Conservation (phyloP, 2,329 filamentous ascomycete genomes). For the Salinomyces thailandicus region DNA sequence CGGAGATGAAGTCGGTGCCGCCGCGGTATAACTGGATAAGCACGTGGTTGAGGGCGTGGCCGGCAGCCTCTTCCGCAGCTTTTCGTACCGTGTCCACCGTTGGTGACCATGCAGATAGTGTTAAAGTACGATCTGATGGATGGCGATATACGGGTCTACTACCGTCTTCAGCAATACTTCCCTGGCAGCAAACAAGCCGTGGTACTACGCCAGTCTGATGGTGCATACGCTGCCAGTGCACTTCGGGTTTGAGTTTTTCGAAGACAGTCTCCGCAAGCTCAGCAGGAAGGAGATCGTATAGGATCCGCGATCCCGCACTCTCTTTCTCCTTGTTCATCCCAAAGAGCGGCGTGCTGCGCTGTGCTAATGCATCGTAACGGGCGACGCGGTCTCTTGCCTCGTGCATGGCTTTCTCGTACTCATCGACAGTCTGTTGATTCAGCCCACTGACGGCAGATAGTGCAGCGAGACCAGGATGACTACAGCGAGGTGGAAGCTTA, state of each 20-base stretch:
- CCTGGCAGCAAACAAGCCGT: constrained; percentile 82
- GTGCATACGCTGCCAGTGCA: constrained; percentile 83
- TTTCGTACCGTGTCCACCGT: constrained; percentile 58
- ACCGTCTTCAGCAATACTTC: constrained; percentile 61
- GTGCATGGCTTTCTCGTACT: constrained; percentile 34
- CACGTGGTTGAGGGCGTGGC: constrained; percentile 79
- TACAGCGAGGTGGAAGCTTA: background rate
- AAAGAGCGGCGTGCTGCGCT: constrained; percentile 13
- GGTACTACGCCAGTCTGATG: constrained; percentile 88
- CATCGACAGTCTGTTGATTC: constrained; percentile 5
- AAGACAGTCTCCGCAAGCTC: constrained; percentile 49
- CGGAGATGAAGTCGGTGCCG: constrained; percentile 83
- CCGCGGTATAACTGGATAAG: constrained; percentile 88
- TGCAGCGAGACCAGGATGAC: constrained; percentile 4
- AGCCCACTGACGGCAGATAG: constrained; percentile 4
- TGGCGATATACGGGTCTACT: constrained; percentile 87
- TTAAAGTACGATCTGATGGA: constrained; percentile 77
- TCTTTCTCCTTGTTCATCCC: constrained; percentile 30
- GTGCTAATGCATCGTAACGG: constrained; percentile 33
- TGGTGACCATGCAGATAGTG: constrained; percentile 63
- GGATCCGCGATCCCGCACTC: constrained; percentile 62
- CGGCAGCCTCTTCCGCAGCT: constrained; percentile 59
- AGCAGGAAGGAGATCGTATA: constrained; percentile 57
- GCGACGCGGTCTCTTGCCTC: constrained; percentile 5
- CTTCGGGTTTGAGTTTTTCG: constrained; percentile 58